Evolutionary conservation across 495 filamentous ascomycete genomes (phyloP).

Genomic region (Aspergillus saccharolyticus): DNA sequence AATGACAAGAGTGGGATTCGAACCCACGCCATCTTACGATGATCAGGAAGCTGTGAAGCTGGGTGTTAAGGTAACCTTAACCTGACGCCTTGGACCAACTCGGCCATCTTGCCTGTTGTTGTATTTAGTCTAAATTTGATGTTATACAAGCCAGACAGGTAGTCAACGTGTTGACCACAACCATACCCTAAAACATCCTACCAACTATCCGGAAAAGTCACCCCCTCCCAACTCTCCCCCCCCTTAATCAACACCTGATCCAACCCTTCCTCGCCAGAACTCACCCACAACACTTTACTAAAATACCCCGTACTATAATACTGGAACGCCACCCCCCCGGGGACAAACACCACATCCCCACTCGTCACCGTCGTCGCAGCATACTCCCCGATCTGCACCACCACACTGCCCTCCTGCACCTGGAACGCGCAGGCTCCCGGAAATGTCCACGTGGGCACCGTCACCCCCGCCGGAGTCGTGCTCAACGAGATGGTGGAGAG

Average conservation of each 20-base stretch:
- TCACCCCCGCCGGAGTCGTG: conserved; percentile 12
- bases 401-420: conserved; percentile 36
- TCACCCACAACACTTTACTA: conserved; percentile 38
- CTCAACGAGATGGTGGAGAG: conserved; percentile 32
- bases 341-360: conserved; percentile 41
- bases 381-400: conserved; percentile 30
- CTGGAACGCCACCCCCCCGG: conserved; percentile 21
- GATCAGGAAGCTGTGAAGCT: conserved; percentile 4
- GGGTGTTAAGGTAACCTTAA: conserved; percentile 4
- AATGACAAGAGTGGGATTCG: conserved; percentile 42
- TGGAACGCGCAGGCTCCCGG: conserved; percentile 32
- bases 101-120: conserved; percentile 3
- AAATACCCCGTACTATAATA: conserved; percentile 32
- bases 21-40: conserved; percentile 27
- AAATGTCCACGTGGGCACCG: conserved; percentile 17
- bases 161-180: too few species aligned
- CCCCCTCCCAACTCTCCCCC: conserved; percentile 20
- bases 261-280: conserved; percentile 27
- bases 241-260: conserved; percentile 27
- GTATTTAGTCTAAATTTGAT: too few species aligned
- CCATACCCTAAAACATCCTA: background rate
- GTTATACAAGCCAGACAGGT: too few species aligned
- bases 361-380: conserved; percentile 21
- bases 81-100: conserved; percentile 7
- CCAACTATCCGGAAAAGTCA: conserved; percentile 20